Evolutionary conservation across 345 rosid genomes (phyloP), one percentile per base, ranked within the genome.

Genomic region (Microthlaspi erraticum): DNA sequence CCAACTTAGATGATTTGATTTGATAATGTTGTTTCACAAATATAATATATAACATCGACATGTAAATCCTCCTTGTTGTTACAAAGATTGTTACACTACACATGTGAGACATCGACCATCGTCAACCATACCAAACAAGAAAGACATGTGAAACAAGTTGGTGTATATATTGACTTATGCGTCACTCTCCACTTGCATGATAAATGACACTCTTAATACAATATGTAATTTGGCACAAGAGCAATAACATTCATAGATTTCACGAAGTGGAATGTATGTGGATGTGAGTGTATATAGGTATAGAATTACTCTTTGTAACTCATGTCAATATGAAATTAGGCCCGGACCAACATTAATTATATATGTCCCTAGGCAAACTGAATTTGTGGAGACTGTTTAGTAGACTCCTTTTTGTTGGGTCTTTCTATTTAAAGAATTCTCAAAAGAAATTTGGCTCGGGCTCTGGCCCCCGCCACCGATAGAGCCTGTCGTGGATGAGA

Each of bases 91-190:
- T 20, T 73, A 14, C 65, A 66, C 54, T 41, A 32, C 46, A 10
- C 61, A 74, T 74, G 68, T 66, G 73, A 66, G 61, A 39, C 65
- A 74, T 66, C 66, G 68, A 74, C 62, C 61, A 33, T 66, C 66
- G 52, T 57, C 56, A 66, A 74, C 43, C 23, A 59, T 50, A 60
- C 53, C 73, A 60, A 51, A 66, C 16, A 50, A 42, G 41, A 60
- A 74, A 67, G 73, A 60, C 78, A 74, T 74, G 68, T 73, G 78
- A 59, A 51, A 42, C 56, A 52, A 74, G 78, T 66, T 66, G 77
- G 73, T 74, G 29, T 51, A 10, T 51, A 10, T 34, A 59, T 74
- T 74, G 78, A 67, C 68, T 74, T 59, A 73, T 38, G 73, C 38
- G 20, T 74, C 11, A 33, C 37, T 32, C 67, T 66, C 78, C 57